These are phyloP conservation scores for Aspergillus transmontanensis DNA, from an alignment of 2,329 filamentous ascomycete species.

Conservation along the genomic window DNA sequence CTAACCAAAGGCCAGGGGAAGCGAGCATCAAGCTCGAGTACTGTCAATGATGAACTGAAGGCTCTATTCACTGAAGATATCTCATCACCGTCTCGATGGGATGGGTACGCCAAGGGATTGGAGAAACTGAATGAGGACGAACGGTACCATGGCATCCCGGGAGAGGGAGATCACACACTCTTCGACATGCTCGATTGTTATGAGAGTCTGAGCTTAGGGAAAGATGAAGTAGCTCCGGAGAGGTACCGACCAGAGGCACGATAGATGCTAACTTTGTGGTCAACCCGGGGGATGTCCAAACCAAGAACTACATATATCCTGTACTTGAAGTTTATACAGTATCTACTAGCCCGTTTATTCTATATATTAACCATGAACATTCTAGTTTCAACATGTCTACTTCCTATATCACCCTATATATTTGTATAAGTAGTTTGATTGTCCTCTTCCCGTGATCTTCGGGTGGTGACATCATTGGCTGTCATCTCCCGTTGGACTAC, in stretches of 20 bases:
- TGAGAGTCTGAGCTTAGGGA: conserved; percentile 41
- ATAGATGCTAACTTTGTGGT: not conserved
- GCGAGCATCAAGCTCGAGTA: conserved; percentile 25
- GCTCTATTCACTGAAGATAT: conserved; percentile 34
- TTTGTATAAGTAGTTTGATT: not conserved
- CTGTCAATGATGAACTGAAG: conserved; percentile 35
- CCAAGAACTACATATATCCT: not conserved
- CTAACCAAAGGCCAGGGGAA: conserved; percentile 33
- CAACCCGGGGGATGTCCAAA: too few species aligned
- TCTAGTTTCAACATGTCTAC: not conserved
- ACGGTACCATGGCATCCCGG: conserved; percentile 32
- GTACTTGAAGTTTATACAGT: not conserved
- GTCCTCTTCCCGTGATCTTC: not conserved
- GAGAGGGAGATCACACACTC: conserved; percentile 21
- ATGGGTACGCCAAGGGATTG: conserved; percentile 37
- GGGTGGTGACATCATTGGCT: conserved; percentile 7
- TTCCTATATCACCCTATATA: too few species aligned
- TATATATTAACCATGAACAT: not conserved
- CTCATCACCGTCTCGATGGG: conserved; percentile 23
- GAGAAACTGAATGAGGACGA: conserved; percentile 36
- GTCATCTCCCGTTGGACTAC: not conserved
- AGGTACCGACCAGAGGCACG: conserved; percentile 13
- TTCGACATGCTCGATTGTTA: conserved; percentile 44
- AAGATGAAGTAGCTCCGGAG: conserved; percentile 31
- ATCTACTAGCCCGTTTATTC: not conserved